These are phyloP conservation scores for Hansenula lynferdii DNA, from an alignment of 1,139 yeast genomes.

Conservation along the genomic window DNA sequence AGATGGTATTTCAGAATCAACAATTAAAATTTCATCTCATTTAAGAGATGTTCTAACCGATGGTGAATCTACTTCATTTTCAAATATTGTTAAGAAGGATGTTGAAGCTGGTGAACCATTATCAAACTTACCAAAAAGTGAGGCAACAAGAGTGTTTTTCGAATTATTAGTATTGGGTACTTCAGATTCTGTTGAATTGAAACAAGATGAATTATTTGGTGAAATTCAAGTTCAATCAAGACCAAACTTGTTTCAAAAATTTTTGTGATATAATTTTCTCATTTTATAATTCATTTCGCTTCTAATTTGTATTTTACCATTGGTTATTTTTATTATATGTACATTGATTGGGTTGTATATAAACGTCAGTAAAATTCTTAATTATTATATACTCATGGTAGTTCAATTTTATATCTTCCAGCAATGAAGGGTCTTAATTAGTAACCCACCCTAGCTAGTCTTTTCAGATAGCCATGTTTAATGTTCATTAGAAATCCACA, in stretches of 20 bases:
- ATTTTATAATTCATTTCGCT: neutral
- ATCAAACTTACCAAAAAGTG: constrained; percentile 39
- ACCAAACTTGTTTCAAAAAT: constrained; percentile 41
- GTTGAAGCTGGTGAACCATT: constrained; percentile 22
- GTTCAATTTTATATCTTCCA: too few species aligned
- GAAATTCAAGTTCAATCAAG: constrained; percentile 52
- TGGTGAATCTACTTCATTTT: constrained; percentile 28
- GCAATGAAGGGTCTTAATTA: too few species aligned
- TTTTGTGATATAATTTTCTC: constrained; percentile 21
- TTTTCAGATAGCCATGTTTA: too few species aligned
- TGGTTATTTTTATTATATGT: too few species aligned
- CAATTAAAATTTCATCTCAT: constrained; percentile 51
- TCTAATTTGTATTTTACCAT: neutral
- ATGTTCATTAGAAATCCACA: too few species aligned
- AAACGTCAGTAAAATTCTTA: too few species aligned
- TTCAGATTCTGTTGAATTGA: constrained; percentile 58
- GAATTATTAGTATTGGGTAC: constrained; percentile 83
- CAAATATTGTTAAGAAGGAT: constrained; percentile 39
- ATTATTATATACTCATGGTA: too few species aligned
- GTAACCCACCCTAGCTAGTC: too few species aligned
- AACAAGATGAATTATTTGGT: constrained; percentile 60
- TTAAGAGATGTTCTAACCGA: constrained; percentile 35
- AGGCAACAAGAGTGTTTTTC: constrained; percentile 75
- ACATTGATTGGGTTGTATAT: too few species aligned
- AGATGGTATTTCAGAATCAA: constrained; percentile 37